These are phyloP conservation scores for Ceratocystis cubensis DNA, from an alignment of 2,329 filamentous ascomycete species.

Conservation along the genomic window DNA sequence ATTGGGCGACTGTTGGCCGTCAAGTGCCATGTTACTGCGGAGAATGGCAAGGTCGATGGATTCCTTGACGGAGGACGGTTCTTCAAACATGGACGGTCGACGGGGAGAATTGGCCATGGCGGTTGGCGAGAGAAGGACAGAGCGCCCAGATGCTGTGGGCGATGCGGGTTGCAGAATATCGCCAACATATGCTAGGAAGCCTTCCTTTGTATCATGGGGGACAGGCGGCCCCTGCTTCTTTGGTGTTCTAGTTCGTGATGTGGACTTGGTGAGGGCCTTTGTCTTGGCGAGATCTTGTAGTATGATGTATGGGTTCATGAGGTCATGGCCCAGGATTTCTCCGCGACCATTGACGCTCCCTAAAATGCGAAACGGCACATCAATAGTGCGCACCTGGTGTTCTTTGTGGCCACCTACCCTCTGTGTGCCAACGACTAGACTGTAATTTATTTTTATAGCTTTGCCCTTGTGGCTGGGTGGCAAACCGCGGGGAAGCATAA, in stretches of 20 bases:
- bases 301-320: conserved; percentile 88
- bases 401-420: conserved; percentile 64
- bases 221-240: conserved; percentile 26
- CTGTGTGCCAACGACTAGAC: conserved; percentile 83
- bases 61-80: conserved; percentile 57
- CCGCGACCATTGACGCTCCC: conserved; percentile 84
- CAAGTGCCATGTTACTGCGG: conserved; percentile 57
- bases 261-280: conserved; percentile 18
- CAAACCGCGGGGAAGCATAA: conserved; percentile 74
- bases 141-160: conserved; percentile 35
- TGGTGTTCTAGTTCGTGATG: conserved; percentile 25
- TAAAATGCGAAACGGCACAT: conserved; percentile 82
- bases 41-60: conserved; percentile 85
- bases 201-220: conserved; percentile 33
- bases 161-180: conserved; percentile 50
- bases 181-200: conserved; percentile 67
- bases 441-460: conserved; percentile 87
- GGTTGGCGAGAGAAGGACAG: conserved; percentile 58
- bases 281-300: conserved; percentile 66
- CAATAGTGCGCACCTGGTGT: conserved; percentile 78
- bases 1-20: conserved; percentile 70
- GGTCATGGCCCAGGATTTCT: conserved; percentile 80
- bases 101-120: conserved; percentile 42
- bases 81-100: conserved; percentile 42
- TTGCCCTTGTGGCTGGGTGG: conserved; percentile 84